Percentiles rank a stretch among this genome's conserved stretches.
phyloP scores from a whole-genome alignment of 805 yeast species.

The Candida adriatica region DNA sequence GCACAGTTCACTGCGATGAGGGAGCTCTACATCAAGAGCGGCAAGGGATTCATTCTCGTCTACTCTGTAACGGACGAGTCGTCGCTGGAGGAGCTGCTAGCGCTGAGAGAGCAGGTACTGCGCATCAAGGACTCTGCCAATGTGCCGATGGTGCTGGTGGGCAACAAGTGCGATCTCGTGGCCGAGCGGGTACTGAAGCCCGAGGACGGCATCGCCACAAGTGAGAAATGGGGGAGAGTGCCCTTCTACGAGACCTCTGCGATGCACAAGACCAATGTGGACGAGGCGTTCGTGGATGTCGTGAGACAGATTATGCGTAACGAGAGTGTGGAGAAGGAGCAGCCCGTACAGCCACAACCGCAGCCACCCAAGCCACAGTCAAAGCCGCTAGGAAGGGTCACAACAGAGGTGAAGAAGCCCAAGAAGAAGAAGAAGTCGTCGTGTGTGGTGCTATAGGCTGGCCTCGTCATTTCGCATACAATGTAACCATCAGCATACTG shows the following conservation, averaged over 20 bases:
- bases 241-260: slow-evolving; percentile 95
- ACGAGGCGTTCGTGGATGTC: slow-evolving; percentile 82
- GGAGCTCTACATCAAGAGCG: slow-evolving; percentile 79
- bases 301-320: slow-evolving; percentile 84
- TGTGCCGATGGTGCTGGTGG: slow-evolving; percentile 87
- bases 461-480: no score
- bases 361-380: no score
- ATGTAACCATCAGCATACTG: no score
- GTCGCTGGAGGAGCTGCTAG: slow-evolving; percentile 71
- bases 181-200: slow-evolving; percentile 70
- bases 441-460: slow-evolving; percentile 21
- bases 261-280: slow-evolving; percentile 82
- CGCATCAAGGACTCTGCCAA: slow-evolving; percentile 69
- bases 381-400: slow-evolving; percentile 16
- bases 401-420: slow-evolving; percentile 4
- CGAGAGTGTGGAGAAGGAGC: slow-evolving; percentile 35
- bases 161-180: slow-evolving; percentile 82
- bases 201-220: slow-evolving; percentile 76
- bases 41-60: slow-evolving; percentile 84
- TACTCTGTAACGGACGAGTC: slow-evolving; percentile 75
- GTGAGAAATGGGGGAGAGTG: slow-evolving; percentile 77
- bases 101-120: slow-evolving; percentile 76
- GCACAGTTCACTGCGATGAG: slow-evolving; percentile 97
- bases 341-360: no score
- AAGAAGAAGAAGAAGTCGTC: slow-evolving; percentile 24